phyloP scores from a whole-genome alignment of 805 yeast species.

The Candida sanyiensis region DNA sequence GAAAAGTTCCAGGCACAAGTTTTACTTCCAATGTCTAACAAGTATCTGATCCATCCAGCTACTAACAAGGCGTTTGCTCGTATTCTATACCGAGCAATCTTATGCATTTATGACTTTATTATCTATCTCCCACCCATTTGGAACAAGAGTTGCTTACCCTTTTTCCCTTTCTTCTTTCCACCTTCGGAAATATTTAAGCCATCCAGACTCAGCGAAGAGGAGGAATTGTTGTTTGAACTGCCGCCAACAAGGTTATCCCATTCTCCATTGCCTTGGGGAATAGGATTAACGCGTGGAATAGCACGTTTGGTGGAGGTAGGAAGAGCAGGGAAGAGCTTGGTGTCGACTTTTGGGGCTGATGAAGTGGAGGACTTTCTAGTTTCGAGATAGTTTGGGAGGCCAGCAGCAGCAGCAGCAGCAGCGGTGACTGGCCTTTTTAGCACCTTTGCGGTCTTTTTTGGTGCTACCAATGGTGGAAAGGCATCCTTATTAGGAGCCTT shows the following conservation, averaged over 20 bases:
- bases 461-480: slow-evolving; percentile 1
- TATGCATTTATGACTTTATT: no score
- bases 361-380: slow-evolving; percentile 20
- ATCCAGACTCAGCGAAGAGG: slow-evolving; percentile 15
- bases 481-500: neutral
- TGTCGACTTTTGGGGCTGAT: slow-evolving; percentile 16
- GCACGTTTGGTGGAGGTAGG: slow-evolving; percentile 38
- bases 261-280: slow-evolving; percentile 33
- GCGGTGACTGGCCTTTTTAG: slow-evolving; percentile 16
- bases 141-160: slow-evolving; percentile 50
- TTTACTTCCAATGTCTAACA: no score
- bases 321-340: slow-evolving; percentile 44
- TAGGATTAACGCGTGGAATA: slow-evolving; percentile 55
- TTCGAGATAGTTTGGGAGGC: slow-evolving; percentile 14
- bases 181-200: slow-evolving; percentile 14
- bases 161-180: slow-evolving; percentile 31
- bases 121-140: slow-evolving; percentile 41
- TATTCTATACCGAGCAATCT: no score
- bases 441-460: slow-evolving; percentile 3
- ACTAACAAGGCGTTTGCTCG: no score
- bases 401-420: slow-evolving; percentile 10
- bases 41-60: no score
- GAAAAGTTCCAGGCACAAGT: no score
- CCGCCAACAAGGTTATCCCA: slow-evolving; percentile 22
- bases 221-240: slow-evolving; percentile 14